Evolutionary conservation across 78 protist genomes (phyloP).

Genomic region (Cavenderia fasciculata): DNA sequence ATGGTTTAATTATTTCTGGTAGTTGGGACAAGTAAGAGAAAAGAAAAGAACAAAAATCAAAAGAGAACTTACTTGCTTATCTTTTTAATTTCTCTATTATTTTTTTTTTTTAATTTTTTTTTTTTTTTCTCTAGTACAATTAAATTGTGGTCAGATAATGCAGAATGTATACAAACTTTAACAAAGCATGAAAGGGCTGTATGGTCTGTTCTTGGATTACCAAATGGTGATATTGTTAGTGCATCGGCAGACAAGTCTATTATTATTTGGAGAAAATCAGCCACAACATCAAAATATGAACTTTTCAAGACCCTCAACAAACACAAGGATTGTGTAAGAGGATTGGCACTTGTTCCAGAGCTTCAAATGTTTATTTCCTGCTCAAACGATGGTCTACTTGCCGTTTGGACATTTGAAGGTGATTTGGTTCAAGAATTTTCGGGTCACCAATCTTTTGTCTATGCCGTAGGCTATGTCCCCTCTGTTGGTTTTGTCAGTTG

Average conservation of each 20-base stretch:
- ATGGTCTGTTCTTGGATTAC: slow-evolving; percentile 83
- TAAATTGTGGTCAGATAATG: slow-evolving; percentile 73
- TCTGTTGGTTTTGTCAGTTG: slow-evolving; percentile 63
- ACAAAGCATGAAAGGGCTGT: slow-evolving; percentile 83
- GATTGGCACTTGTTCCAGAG: slow-evolving; percentile 78
- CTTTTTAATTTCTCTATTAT: too few relatives aligned
- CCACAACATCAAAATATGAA: not conserved
- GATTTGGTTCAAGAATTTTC: slow-evolving; percentile 10
- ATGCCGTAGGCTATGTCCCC: slow-evolving; percentile 49
- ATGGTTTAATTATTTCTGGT: slow-evolving; percentile 64
- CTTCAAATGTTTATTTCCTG: slow-evolving; percentile 80
- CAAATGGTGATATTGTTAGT: slow-evolving; percentile 67
- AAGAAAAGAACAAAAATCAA: not conserved
- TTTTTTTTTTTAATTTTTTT: not conserved
- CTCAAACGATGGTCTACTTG: slow-evolving; percentile 53
- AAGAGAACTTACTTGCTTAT: too few relatives aligned
- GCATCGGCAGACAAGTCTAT: slow-evolving; percentile 88
- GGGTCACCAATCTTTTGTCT: slow-evolving; percentile 66
- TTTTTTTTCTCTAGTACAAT: slow-evolving; percentile 15
- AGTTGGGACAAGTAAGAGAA: slow-evolving; percentile 76
- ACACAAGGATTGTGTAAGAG: slow-evolving; percentile 89
- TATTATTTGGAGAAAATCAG: slow-evolving; percentile 70
- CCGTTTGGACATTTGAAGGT: slow-evolving; percentile 81
- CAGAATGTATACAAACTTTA: slow-evolving; percentile 55
- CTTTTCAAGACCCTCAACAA: slow-evolving; percentile 21